These are phyloP conservation scores for Babesia bigemina DNA, from an alignment of 169 alveolate species.

Conservation along the genomic window DNA sequence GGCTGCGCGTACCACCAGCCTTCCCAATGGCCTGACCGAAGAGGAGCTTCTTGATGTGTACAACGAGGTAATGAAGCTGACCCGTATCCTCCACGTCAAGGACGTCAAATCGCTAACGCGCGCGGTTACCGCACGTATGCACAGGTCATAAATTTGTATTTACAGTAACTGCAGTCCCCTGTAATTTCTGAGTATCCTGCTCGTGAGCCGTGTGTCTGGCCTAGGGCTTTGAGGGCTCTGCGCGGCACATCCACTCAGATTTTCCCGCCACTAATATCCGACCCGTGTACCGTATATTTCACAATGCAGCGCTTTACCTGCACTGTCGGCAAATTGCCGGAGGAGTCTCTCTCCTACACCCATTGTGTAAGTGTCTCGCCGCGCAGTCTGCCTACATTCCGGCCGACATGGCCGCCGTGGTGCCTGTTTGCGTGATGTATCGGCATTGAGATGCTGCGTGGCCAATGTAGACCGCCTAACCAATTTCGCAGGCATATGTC, in stretches of 20 bases:
- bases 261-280: too few relatives aligned
- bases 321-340: conserved; percentile 67
- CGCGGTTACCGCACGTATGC: conserved; percentile 63
- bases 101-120: conserved; percentile 53
- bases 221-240: too few relatives aligned
- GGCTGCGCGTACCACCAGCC: neutral
- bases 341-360: conserved; percentile 66
- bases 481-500: conserved; percentile 54
- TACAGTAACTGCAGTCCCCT: too few relatives aligned
- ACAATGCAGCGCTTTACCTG: conserved; percentile 41
- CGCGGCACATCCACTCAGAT: too few relatives aligned
- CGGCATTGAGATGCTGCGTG: neutral
- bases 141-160: conserved; percentile 3
- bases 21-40: conserved; percentile 25
- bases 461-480: neutral
- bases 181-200: too few relatives aligned
- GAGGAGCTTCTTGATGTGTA: conserved; percentile 60
- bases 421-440: neutral
- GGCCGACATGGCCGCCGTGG: too few relatives aligned
- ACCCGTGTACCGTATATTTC: too few relatives aligned
- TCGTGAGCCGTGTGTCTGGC: too few relatives aligned
- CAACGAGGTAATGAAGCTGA: conserved; percentile 46
- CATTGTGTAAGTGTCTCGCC: conserved; percentile 55
- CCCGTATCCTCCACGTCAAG: conserved; percentile 57
- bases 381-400: neutral